These are phyloP conservation scores for Trichoderma sp. DNA, from an alignment of 2,329 filamentous ascomycete genomes.

Conservation along the genomic window DNA sequence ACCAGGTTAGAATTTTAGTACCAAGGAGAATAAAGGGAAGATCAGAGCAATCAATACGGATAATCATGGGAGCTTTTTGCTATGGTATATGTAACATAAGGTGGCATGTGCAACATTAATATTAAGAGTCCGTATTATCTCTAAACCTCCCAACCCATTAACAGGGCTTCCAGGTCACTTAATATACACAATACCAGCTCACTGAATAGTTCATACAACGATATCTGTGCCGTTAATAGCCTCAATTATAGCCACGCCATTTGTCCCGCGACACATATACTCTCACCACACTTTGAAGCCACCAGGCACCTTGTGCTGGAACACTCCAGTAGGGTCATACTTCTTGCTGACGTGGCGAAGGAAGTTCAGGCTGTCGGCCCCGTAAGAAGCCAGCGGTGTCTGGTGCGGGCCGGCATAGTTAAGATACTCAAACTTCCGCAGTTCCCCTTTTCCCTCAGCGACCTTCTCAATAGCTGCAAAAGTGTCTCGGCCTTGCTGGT, in stretches of 20 bases:
- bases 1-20: not conserved
- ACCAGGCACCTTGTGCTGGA: slow-evolving; percentile 29
- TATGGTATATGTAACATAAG: not conserved
- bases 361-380: not conserved
- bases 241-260: not conserved
- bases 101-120: not conserved
- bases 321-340: slow-evolving; percentile 34
- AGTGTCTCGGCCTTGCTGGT: not conserved
- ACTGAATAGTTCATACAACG: not conserved
- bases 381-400: not conserved
- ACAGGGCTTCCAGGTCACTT: not conserved
- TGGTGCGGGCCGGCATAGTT: slow-evolving; percentile 4
- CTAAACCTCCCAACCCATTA: not conserved
- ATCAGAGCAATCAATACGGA: not conserved
- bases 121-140: not conserved
- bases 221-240: not conserved
- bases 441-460: not conserved
- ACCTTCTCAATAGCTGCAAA: not conserved
- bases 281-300: slow-evolving; percentile 36
- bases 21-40: not conserved
- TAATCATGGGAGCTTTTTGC: not conserved
- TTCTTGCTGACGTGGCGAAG: slow-evolving; percentile 25
- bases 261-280: not conserved
- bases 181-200: not conserved
- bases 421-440: slow-evolving; percentile 9